A percentile compares a stretch with the other conserved stretches of the same genome.
Evolutionary conservation across 208 protist genomes (phyloP).

Genomic region (Wallacemonas collosoma): DNA sequence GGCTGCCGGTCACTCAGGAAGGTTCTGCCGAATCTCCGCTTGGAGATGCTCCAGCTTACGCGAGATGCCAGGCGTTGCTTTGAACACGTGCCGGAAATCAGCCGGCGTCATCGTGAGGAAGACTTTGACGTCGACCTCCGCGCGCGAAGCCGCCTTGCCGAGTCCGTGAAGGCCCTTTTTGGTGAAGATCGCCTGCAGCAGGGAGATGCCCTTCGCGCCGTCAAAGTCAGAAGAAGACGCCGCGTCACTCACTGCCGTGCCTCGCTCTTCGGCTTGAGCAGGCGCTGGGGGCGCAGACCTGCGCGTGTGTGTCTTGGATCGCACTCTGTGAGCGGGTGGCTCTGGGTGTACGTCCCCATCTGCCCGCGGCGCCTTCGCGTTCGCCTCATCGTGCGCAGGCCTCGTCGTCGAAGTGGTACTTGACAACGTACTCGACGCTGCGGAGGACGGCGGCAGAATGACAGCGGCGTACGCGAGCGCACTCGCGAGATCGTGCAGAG

Average conservation of each 20-base stretch:
- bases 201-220: slow-evolving; percentile 38
- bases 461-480: slow-evolving; percentile 49
- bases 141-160: slow-evolving; percentile 35
- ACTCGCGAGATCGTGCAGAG: slow-evolving; percentile 29
- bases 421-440: too few relatives aligned
- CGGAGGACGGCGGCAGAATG: slow-evolving; percentile 42
- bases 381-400: neutral
- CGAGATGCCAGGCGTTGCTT: slow-evolving; percentile 76
- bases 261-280: too few relatives aligned
- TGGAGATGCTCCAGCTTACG: slow-evolving; percentile 84
- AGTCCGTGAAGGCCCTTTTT: slow-evolving; percentile 68
- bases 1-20: slow-evolving; percentile 5
- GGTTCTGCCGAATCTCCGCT: slow-evolving; percentile 55
- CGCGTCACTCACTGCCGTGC: too few relatives aligned
- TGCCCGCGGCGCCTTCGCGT: too few relatives aligned
- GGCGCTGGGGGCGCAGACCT: too few relatives aligned
- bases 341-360: too few relatives aligned
- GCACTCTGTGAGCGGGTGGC: too few relatives aligned
- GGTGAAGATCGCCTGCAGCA: slow-evolving; percentile 59
- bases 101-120: slow-evolving; percentile 79
- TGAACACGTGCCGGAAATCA: slow-evolving; percentile 79
- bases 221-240: slow-evolving; percentile 22
- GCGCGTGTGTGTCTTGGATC: too few relatives aligned
- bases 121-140: slow-evolving; percentile 81
- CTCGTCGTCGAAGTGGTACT: too few relatives aligned